Percentiles rank a stretch among this genome's conserved stretches.
Conservation (phyloP, 140 eudicot species). For the Cichorium intybus region DNA sequence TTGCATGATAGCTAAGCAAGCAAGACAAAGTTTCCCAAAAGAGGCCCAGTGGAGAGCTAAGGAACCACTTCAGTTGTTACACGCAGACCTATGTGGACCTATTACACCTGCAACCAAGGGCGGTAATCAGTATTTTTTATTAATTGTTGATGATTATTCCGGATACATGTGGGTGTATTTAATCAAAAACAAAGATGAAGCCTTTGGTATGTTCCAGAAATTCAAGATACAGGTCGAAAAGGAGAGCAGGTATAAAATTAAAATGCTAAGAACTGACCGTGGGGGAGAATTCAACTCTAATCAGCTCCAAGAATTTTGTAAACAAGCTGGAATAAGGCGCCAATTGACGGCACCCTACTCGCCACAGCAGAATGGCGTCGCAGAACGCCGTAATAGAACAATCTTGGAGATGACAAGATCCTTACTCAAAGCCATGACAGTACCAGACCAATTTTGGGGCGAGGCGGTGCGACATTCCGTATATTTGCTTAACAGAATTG, state of each 20-base stretch:
- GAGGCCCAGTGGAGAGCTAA: neutral
- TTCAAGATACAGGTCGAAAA: neutral
- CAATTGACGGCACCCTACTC: neutral
- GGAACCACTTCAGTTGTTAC: neutral
- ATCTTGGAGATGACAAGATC: too few species aligned
- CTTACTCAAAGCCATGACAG: too few species aligned
- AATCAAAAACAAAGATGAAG: neutral
- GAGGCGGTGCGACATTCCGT: too few species aligned
- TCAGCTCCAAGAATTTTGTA: neutral
- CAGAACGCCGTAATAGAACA: neutral
- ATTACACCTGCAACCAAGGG: neutral
- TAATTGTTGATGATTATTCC: neutral
- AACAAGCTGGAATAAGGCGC: neutral
- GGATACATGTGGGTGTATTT: neutral
- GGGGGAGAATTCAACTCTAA: neutral
- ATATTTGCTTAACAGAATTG: too few species aligned
- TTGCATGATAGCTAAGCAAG: too few species aligned
- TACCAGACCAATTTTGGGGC: too few species aligned
- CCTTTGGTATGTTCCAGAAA: neutral
- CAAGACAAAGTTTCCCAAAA: too few species aligned
- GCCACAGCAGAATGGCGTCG: neutral
- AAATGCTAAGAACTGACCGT: neutral
- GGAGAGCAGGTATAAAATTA: too few species aligned
- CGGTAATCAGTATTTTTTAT: neutral
- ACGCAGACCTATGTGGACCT: neutral